Percentiles rank a stretch among this genome's conserved stretches.
Conservation (phyloP, 2,329 filamentous ascomycete genomes). For the Graphilbum fragrans region DNA sequence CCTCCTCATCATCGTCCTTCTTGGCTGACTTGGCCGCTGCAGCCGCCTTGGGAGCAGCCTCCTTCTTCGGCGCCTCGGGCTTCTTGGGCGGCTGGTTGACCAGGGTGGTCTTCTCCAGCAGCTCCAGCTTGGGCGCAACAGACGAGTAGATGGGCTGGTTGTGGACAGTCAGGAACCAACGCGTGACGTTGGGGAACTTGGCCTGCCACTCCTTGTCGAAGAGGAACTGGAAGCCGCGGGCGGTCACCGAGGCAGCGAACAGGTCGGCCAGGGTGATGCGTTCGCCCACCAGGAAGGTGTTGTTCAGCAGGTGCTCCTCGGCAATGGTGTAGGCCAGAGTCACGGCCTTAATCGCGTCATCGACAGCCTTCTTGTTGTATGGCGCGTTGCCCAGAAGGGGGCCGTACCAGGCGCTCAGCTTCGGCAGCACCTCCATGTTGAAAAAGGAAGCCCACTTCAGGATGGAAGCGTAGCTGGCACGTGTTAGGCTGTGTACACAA, state of each 20-base stretch:
- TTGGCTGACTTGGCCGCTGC: slow-evolving; percentile 32
- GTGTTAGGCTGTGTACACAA: no score
- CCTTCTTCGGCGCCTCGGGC: slow-evolving; percentile 30
- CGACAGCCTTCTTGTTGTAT: slow-evolving; percentile 98
- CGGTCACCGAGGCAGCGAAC: slow-evolving; percentile 67
- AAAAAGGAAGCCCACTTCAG: slow-evolving; percentile 96
- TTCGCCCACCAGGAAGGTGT: slow-evolving; percentile 97
- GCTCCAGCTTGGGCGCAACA: slow-evolving; percentile 61
- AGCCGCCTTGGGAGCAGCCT: slow-evolving; percentile 43
- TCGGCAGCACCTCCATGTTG: slow-evolving; percentile 73
- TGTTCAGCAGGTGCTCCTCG: slow-evolving; percentile 78
- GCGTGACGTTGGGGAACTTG: slow-evolving; percentile 71
- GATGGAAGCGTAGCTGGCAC: slow-evolving; percentile 75
- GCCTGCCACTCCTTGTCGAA: slow-evolving; percentile 83
- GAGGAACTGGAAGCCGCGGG: slow-evolving; percentile 86
- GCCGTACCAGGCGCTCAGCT: slow-evolving; percentile 69
- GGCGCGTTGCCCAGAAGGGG: slow-evolving; percentile 69
- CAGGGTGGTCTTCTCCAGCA: slow-evolving; percentile 72
- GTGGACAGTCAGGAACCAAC: slow-evolving; percentile 91
- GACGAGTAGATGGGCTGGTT: slow-evolving; percentile 86
- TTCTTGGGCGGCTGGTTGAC: slow-evolving; percentile 64
- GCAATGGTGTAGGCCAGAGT: slow-evolving; percentile 58
- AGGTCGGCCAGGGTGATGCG: slow-evolving; percentile 93
- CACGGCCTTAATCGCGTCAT: slow-evolving; percentile 61
- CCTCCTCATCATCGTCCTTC: slow-evolving; percentile 29